Evolutionary conservation across 2,329 filamentous ascomycete genomes (phyloP).

Genomic region (Fusarium falciforme): DNA sequence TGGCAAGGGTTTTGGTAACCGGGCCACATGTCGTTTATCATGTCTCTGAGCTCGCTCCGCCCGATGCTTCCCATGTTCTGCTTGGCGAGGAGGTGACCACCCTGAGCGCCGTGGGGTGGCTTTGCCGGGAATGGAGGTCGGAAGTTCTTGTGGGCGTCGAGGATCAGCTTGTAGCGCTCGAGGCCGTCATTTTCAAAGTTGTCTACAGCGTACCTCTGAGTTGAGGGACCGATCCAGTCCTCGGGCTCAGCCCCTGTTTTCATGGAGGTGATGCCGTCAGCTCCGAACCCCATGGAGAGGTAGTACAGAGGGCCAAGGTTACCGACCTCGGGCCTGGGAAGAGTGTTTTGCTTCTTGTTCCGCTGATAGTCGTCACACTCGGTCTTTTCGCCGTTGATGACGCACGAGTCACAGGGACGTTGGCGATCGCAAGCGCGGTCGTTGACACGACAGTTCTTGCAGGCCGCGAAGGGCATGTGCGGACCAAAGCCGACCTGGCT

Average conservation of each 20-base stretch:
- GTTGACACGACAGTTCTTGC: slow-evolving; percentile 36
- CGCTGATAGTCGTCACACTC: slow-evolving; percentile 8
- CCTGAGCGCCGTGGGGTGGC: background rate
- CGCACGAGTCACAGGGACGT: slow-evolving; percentile 53
- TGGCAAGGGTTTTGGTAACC: background rate
- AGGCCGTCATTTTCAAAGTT: background rate
- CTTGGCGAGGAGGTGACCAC: background rate
- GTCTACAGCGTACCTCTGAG: slow-evolving; percentile 21
- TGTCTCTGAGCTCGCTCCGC: background rate
- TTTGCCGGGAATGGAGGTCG: slow-evolving; percentile 14
- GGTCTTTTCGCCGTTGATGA: background rate
- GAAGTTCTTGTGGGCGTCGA: background rate
- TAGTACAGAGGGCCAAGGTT: slow-evolving; percentile 50
- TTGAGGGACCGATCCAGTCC: slow-evolving; percentile 40
- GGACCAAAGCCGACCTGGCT: slow-evolving; percentile 48
- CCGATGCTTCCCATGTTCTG: background rate
- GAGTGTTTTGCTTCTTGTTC: background rate
- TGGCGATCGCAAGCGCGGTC: slow-evolving; percentile 50
- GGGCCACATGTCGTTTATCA: background rate
- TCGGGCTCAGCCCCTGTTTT: slow-evolving; percentile 33
- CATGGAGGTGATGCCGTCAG: slow-evolving; percentile 16
- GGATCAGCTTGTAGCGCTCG: background rate
- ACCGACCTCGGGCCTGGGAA: background rate
- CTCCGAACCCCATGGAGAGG: slow-evolving; percentile 44
- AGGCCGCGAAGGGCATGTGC: slow-evolving; percentile 41